Base-by-base conservation (phyloP, 139 green algal genomes). In the Yamagishiella unicocca region DNA sequence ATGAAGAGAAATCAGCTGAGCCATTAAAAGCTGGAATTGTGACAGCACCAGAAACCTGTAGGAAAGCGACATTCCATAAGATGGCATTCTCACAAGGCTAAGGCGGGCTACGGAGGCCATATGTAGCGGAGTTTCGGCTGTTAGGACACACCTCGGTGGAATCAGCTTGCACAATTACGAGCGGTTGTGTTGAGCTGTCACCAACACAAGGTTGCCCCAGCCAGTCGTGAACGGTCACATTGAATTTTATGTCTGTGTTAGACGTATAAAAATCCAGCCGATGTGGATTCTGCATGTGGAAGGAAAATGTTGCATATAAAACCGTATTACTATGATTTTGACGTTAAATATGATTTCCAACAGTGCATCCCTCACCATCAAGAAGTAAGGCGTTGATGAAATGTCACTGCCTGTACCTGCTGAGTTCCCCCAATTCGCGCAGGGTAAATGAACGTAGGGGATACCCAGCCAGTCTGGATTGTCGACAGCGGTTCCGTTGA, bases 151-250 rank as follows among this genome's bases (percentile, higher is more conserved):
- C 53, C 53, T 55, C 53, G 2, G n/a, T 43, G 31, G 74, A 82
- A 3, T n/a, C 58, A 21, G 58, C 78, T 14, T 45, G n/a, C 8
- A 84, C 78, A 22, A 74, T 37, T 27, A 84, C n/a, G 27, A 74
- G 7, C 24, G 58, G 55, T 2, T 74, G 78, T 4, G 58, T 73
- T 9, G 64, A 21, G 25, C 14, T 61, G 61, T 55, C 58, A 6
- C 58, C 78, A 19, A 58, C 74, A 58, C 78, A 84, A 37, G 58
- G 43, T 2, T 84, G 27, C 25, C 55, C 78, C 27, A 53, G 64
- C 78, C 78, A 84, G 40, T 84, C 78, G 78, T 84, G 78, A 29
- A 84, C 78, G 12, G 78, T 84, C 4, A 84, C 78, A 10, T 40
- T 33, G 27, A 84, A 42, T 0, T 84, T 40, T 10, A 84, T 84